Evolutionary conservation across 2,329 filamentous ascomycete species (phyloP).

Genomic region (Botrytis elliptica): DNA sequence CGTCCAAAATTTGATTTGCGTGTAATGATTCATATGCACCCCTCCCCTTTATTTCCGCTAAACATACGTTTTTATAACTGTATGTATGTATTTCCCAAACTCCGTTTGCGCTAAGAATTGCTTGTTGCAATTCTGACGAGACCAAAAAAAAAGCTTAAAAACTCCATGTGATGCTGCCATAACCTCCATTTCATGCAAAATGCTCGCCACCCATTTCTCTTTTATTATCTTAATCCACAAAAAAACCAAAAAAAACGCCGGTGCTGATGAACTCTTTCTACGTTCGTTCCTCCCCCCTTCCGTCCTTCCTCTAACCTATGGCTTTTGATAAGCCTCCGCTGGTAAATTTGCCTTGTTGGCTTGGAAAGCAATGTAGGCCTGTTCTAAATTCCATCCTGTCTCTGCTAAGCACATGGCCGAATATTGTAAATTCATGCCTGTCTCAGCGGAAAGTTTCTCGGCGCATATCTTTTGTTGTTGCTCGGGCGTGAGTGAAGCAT

Average conservation of each 20-base stretch:
- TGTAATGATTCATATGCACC: neutral
- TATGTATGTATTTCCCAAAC: constrained; percentile 3
- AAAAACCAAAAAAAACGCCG: neutral
- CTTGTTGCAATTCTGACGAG: neutral
- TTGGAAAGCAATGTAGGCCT: constrained; percentile 72
- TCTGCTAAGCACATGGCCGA: constrained; percentile 78
- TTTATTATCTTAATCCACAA: neutral
- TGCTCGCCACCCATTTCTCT: neutral
- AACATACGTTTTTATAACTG: constrained; percentile 14
- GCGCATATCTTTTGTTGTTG: constrained; percentile 64
- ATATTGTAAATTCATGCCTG: constrained; percentile 76
- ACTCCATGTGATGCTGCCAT: neutral
- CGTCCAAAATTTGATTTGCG: neutral
- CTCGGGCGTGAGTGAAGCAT: constrained; percentile 30
- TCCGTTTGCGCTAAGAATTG: neutral
- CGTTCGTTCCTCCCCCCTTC: no score
- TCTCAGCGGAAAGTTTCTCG: constrained; percentile 71
- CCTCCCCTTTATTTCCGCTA: neutral
- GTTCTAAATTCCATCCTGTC: constrained; percentile 76
- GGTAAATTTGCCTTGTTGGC: constrained; percentile 61
- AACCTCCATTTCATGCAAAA: constrained; percentile 7
- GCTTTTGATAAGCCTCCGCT: constrained; percentile 12
- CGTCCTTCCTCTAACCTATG: neutral
- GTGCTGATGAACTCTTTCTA: neutral
- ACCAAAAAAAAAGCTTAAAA: neutral